These are phyloP conservation scores for Boletus vermiculosoides DNA, from an alignment of 768 basidiomycete species.

Conservation along the genomic window DNA sequence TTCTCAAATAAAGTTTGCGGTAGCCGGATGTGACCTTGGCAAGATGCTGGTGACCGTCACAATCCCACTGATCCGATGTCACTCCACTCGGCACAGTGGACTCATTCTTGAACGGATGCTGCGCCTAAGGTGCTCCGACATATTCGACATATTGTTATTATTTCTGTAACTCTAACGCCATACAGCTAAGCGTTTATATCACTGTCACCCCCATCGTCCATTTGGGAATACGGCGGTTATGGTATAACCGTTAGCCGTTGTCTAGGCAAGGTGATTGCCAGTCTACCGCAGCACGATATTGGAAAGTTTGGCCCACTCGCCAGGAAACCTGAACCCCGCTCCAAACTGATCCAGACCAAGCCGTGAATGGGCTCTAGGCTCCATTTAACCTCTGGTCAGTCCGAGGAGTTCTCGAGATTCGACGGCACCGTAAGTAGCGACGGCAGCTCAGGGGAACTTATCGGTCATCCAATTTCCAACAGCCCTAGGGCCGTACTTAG, in stretches of 20 bases:
- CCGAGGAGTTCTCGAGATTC: slow-evolving; percentile 4
- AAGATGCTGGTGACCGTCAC: neutral
- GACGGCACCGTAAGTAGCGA: neutral
- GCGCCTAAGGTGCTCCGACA: neutral
- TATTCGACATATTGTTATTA: neutral
- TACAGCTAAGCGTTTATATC: slow-evolving; percentile 2
- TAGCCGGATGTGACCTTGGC: neutral
- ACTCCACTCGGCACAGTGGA: neutral
- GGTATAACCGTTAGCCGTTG: neutral
- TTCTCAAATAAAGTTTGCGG: neutral
- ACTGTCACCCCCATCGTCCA: neutral
- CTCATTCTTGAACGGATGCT: neutral
- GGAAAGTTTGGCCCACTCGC: slow-evolving; percentile 9
- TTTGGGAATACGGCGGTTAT: slow-evolving; percentile 7
- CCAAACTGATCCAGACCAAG: slow-evolving; percentile 5
- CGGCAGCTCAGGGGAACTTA: no score
- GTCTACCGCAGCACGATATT: slow-evolving; percentile 5
- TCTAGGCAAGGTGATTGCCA: slow-evolving; percentile 10
- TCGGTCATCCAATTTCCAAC: neutral
- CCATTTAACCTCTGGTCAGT: neutral
- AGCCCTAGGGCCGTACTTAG: neutral
- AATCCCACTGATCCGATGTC: neutral
- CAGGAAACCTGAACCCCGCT: slow-evolving; percentile 6
- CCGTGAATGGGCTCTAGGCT: neutral
- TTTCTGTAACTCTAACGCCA: neutral